Evolutionary conservation across 495 filamentous ascomycete species (phyloP).

Genomic region (Aspergillus mulundensis): DNA sequence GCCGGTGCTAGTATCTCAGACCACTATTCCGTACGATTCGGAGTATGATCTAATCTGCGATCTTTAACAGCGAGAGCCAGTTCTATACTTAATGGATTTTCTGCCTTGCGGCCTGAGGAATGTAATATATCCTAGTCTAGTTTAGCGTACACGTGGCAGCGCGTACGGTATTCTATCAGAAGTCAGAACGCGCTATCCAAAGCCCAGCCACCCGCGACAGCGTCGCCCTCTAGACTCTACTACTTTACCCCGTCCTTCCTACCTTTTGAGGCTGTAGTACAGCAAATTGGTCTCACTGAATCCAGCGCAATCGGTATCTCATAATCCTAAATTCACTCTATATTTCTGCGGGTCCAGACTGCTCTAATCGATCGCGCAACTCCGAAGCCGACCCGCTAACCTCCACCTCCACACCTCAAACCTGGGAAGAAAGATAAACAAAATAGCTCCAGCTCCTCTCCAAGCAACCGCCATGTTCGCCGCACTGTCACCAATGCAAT

Average conservation of each 20-base stretch:
- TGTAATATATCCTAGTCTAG: slow-evolving; percentile 15
- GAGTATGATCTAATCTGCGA: slow-evolving; percentile 18
- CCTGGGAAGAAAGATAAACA: not conserved
- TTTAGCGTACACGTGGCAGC: slow-evolving; percentile 15
- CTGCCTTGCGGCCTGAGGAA: slow-evolving; percentile 21
- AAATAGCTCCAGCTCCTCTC: not conserved
- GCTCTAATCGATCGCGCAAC: not conserved
- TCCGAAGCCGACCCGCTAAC: not conserved
- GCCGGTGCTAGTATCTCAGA: slow-evolving; percentile 3
- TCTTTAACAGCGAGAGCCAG: not conserved
- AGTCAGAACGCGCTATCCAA: not conserved
- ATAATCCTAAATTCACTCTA: not conserved
- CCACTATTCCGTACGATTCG: slow-evolving; percentile 14
- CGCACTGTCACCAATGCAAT: slow-evolving; percentile 15
- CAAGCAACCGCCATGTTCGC: slow-evolving; percentile 26
- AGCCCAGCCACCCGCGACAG: not conserved
- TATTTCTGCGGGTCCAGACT: not conserved
- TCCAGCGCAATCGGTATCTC: not conserved
- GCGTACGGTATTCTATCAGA: not conserved
- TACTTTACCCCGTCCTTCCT: not conserved
- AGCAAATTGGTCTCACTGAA: not conserved
- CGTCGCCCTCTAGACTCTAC: not conserved
- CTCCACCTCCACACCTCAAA: not conserved
- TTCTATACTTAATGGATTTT: not conserved
- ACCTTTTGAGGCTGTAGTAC: not conserved